Evolutionary conservation across 208 protist species (phyloP).

Genomic region (Wallacemonas collosoma): DNA sequence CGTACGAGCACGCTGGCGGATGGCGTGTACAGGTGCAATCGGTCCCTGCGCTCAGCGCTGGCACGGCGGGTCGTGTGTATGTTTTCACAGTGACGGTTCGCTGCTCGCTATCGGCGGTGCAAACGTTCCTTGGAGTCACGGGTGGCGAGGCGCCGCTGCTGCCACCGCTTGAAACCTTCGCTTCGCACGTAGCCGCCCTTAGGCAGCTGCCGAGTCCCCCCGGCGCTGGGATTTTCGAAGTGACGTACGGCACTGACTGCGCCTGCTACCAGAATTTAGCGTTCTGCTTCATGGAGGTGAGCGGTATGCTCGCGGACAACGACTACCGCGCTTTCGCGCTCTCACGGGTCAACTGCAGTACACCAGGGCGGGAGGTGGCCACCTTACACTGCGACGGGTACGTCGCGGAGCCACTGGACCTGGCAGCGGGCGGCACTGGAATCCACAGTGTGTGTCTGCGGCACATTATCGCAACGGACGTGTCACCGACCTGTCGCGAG

Average conservation of each 20-base stretch:
- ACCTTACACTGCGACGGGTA: constrained; percentile 18
- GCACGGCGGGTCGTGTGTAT: constrained; percentile 1
- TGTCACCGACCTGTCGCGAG: not conserved
- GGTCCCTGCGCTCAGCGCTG: not conserved
- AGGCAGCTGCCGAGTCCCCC: constrained; percentile 2
- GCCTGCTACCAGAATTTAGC: not conserved
- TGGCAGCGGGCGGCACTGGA: not conserved
- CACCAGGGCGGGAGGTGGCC: not conserved
- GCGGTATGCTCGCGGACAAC: not conserved
- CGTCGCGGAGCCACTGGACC: not conserved
- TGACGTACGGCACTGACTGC: constrained; percentile 4
- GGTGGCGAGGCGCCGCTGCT: constrained; percentile 2
- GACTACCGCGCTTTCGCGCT: constrained; percentile 6
- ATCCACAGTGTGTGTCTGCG: not conserved
- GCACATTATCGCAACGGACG: constrained; percentile 13
- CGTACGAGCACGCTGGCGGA: too few species aligned
- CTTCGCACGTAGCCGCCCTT: not conserved
- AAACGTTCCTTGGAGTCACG: not conserved
- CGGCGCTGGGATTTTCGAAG: constrained; percentile 6
- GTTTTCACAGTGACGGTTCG: not conserved
- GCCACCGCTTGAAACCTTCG: not conserved
- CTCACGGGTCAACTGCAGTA: constrained; percentile 17
- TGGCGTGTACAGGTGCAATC: not conserved
- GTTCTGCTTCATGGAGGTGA: constrained; percentile 19
- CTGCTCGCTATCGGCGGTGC: not conserved